phyloP scores from a whole-genome alignment of 1,284 basidiomycete species.

The Megacollybia platyphylla region DNA sequence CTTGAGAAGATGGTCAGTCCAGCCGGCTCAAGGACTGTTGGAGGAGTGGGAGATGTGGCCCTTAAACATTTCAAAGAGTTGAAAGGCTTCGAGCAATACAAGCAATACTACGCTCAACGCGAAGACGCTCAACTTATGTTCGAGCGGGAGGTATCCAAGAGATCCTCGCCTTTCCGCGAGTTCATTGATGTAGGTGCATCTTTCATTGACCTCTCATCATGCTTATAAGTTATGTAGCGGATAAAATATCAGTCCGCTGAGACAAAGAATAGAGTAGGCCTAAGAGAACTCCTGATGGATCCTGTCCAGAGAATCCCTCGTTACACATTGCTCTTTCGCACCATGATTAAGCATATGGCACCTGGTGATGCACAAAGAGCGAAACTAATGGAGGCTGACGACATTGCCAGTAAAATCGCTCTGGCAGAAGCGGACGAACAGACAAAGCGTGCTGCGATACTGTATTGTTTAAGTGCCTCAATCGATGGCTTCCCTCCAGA shows the following conservation, averaged over 20 bases:
- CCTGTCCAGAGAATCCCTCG: slow-evolving; percentile 98
- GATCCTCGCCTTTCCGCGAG: slow-evolving; percentile 62
- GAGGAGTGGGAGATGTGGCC: slow-evolving; percentile 76
- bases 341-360: slow-evolving; percentile 81
- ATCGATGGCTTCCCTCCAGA: slow-evolving; percentile 88
- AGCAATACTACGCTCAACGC: slow-evolving; percentile 82
- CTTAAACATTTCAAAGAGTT: slow-evolving; percentile 75
- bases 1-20: slow-evolving; percentile 65
- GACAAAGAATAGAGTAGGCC: slow-evolving; percentile 72
- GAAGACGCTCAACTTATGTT: slow-evolving; percentile 90
- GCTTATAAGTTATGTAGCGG: slow-evolving; percentile 31
- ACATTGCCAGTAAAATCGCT: slow-evolving; percentile 85
- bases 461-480: slow-evolving; percentile 77
- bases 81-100: slow-evolving; percentile 82
- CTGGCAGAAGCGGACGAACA: slow-evolving; percentile 87
- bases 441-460: slow-evolving; percentile 79
- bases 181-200: slow-evolving; percentile 67
- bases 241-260: slow-evolving; percentile 85
- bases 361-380: slow-evolving; percentile 67
- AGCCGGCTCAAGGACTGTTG: slow-evolving; percentile 41
- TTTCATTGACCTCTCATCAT: slow-evolving; percentile 6
- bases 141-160: slow-evolving; percentile 71
- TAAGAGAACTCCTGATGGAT: slow-evolving; percentile 94
- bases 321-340: slow-evolving; percentile 88
- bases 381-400: slow-evolving; percentile 77